phyloP scores from a whole-genome alignment of 805 yeast species.

The Saccharomycopsis capsularis region DNA sequence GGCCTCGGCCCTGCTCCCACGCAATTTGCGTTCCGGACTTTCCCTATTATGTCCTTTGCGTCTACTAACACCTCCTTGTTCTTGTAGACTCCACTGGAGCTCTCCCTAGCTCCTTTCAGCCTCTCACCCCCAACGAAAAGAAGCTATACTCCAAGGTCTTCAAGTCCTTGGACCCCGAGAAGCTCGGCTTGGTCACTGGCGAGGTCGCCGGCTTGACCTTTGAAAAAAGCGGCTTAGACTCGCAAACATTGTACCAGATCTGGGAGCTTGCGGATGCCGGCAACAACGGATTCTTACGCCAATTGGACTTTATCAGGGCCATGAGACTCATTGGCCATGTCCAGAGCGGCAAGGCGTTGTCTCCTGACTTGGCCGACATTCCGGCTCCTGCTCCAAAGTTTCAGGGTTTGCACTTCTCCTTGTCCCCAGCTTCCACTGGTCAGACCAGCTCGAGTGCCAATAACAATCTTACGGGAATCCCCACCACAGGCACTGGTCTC shows the following conservation, averaged over 20 bases:
- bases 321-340: conserved; percentile 85
- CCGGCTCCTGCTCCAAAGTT: conserved; percentile 55
- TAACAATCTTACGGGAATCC: conserved; percentile 24
- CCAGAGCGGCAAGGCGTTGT: conserved; percentile 61
- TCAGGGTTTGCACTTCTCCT: conserved; percentile 4
- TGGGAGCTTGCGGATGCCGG: conserved; percentile 94
- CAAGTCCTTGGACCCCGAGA: conserved; percentile 70
- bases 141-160: conserved; percentile 67
- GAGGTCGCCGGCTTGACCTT: conserved; percentile 75
- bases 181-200: conserved; percentile 79
- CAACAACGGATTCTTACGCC: conserved; percentile 77
- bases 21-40: too few species aligned
- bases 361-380: conserved; percentile 45
- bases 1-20: too few species aligned
- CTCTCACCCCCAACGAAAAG: conserved; percentile 67
- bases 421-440: conserved; percentile 19
- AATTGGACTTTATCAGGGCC: conserved; percentile 75
- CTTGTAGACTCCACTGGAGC: not conserved
- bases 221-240: conserved; percentile 78
- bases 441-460: conserved; percentile 34
- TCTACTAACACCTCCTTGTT: not conserved
- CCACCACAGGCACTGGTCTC: too few species aligned
- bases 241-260: conserved; percentile 73
- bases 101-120: conserved; percentile 25
- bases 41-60: not conserved